Evolutionary conservation across 768 basidiomycete species (phyloP).

Genomic region (Sarcomyxa edulis): DNA sequence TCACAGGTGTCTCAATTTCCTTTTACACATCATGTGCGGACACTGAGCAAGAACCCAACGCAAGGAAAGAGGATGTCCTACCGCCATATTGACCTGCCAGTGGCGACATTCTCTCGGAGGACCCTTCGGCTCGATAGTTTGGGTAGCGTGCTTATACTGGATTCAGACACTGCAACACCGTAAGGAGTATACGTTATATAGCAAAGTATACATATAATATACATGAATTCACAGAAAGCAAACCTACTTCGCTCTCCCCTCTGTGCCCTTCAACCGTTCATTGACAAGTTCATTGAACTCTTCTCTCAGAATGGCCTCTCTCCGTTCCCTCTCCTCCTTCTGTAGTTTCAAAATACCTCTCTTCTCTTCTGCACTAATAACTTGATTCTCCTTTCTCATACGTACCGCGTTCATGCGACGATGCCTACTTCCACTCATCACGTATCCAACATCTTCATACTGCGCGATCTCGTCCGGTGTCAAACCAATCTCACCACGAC

Average conservation of each 20-base stretch:
- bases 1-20: too few species aligned
- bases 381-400: conserved; percentile 99
- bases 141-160: too few species aligned
- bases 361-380: conserved; percentile 98
- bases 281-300: conserved; percentile 84
- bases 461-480: conserved; percentile 81
- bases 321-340: conserved; percentile 87
- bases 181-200: too few species aligned
- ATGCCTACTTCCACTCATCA: conserved; percentile 95
- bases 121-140: too few species aligned
- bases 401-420: conserved; percentile 98
- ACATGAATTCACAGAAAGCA: not conserved
- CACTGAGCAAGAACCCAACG: too few species aligned
- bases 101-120: too few species aligned
- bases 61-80: too few species aligned
- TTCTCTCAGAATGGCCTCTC: conserved; percentile 84
- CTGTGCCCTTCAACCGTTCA: conserved; percentile 62
- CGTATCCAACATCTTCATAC: conserved; percentile 89
- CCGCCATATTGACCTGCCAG: too few species aligned
- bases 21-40: too few species aligned
- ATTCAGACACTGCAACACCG: too few species aligned
- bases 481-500: conserved; percentile 97
- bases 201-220: too few species aligned
- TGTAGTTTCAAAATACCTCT: conserved; percentile 92
- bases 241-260: conserved; percentile 3